Base-by-base conservation (phyloP, 2,329 filamentous ascomycete genomes). In the Coleophoma crateriformis region DNA sequence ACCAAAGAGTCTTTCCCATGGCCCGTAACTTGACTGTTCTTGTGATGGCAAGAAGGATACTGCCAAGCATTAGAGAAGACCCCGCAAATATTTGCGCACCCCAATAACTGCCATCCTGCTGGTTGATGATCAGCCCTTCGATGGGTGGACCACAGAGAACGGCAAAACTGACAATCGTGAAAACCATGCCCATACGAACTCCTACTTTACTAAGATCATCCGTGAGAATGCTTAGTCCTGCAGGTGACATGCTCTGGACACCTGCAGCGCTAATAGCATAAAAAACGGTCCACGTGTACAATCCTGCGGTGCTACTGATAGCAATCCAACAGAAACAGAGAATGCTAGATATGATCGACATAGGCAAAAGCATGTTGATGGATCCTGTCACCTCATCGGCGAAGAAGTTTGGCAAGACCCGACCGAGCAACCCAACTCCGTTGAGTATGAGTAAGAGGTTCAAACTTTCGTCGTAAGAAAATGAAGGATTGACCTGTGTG, bases 111-210 rank as follows among this genome's bases (percentile, higher is more conserved):
- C 56, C 57, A 2, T 48, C 52, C 41, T 54, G 39, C 14, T 34
- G 39, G 11, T 49, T 48, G 13, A 63, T 58, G 38, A 64, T 44
- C 12, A 54, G 54, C 10, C 62, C 62, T 33, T 54, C 55, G 38
- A 64, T 50, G 4, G 61, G 62, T 10, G 58, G 55, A 15, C 62
- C 62, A 38, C 57, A 55, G 40, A 64, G 47, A 2, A 58, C 43
- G 3, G 58, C 59, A 46, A 62, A 57, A 53, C 75, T 78, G 52
- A 74, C 73, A 45, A 79, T 73, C 0, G 74, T 78, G 42, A 82
- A 81, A 0, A 73, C 68, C 78, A 82, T 81, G 43, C 79, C 79
- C 62, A 82, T 78, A 8, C 78, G 65, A 2, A 76, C 75, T 0
- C 78, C 79, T 15, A 74, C 68, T 62, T 76, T 78, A 7, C 68